Percentiles rank a stretch among this genome's conserved stretches.
These are phyloP conservation scores for Rhodotorula babjevae DNA, from an alignment of 768 basidiomycete species.

Conservation along the genomic window DNA sequence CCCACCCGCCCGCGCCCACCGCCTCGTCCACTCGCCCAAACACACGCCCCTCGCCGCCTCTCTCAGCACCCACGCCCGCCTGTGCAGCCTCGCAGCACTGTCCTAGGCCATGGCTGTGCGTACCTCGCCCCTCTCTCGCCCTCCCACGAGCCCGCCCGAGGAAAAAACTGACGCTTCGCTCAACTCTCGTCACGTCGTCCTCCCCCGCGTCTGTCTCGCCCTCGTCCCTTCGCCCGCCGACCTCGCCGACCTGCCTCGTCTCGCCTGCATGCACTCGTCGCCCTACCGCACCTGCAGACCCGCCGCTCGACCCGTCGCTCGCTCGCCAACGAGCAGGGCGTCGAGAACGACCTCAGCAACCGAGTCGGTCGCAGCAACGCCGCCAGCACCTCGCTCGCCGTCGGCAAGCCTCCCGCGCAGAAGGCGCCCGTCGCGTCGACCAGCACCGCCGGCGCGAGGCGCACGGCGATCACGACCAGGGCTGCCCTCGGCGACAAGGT, in stretches of 20 bases:
- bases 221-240: neutral
- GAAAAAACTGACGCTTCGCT: slow-evolving; percentile 3
- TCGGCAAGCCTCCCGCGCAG: slow-evolving; percentile 3
- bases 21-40: neutral
- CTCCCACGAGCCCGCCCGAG: neutral
- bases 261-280: neutral
- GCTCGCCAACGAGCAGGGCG: slow-evolving; percentile 21
- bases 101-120: slow-evolving; percentile 4
- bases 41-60: neutral
- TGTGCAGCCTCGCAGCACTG: neutral
- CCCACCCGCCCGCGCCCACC: neutral
- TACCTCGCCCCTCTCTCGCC: neutral
- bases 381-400: neutral
- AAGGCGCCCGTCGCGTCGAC: slow-evolving; percentile 1
- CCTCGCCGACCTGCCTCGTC: neutral
- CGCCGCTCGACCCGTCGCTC: slow-evolving; percentile 36
- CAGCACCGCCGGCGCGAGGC: neutral
- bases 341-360: slow-evolving; percentile 35
- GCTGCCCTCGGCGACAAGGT: slow-evolving; percentile 28
- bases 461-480: neutral
- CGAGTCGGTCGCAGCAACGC: slow-evolving; percentile 1
- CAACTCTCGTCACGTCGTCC: slow-evolving; percentile 7
- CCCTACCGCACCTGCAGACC: slow-evolving; percentile 9
- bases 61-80: neutral
- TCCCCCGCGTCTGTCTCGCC: neutral